A percentile compares a stretch with the other conserved stretches of the same genome.
phyloP scores from a whole-genome alignment of 1,284 basidiomycete species.

The Mrakiaceae sp. region DNA sequence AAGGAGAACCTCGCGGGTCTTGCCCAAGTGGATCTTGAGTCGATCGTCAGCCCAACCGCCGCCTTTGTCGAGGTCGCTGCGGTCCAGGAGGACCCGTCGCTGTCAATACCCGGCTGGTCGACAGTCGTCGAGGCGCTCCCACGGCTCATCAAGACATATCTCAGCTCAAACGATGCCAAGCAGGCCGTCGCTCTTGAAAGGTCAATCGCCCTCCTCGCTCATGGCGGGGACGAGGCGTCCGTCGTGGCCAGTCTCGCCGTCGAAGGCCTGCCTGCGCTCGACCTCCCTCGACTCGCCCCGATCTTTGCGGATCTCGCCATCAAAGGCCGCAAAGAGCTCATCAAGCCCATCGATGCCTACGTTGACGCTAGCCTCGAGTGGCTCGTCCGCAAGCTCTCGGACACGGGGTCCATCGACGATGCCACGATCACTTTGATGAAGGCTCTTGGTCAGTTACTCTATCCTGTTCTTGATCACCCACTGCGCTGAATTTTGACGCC shows the following conservation, averaged over 20 bases:
- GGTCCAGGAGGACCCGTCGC: background rate
- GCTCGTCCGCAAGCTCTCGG: conserved; percentile 14
- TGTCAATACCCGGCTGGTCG: too few relatives aligned
- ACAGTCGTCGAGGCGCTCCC: too few relatives aligned
- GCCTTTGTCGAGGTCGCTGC: conserved; percentile 10
- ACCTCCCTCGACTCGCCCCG: too few relatives aligned
- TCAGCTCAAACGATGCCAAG: background rate
- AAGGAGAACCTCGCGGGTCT: background rate
- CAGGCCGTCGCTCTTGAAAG: background rate
- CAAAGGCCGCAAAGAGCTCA: background rate
- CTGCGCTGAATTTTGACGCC: background rate
- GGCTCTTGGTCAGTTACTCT: conserved; percentile 6
- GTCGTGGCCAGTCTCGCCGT: background rate
- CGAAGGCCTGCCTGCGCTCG: too few relatives aligned
- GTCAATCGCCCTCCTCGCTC: background rate
- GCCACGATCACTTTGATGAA: background rate
- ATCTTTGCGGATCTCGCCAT: background rate
- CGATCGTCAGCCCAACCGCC: background rate
- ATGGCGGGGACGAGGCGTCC: background rate
- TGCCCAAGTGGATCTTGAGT: background rate
- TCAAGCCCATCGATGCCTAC: background rate
- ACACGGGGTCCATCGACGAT: background rate
- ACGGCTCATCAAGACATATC: too few relatives aligned
- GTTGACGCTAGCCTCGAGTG: conserved; percentile 8
- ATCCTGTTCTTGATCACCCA: background rate